Percentiles rank a stretch among this genome's conserved stretches.
phyloP scores from a whole-genome alignment of 352 stramenopile species.

The Globisporangium apiculatum region DNA sequence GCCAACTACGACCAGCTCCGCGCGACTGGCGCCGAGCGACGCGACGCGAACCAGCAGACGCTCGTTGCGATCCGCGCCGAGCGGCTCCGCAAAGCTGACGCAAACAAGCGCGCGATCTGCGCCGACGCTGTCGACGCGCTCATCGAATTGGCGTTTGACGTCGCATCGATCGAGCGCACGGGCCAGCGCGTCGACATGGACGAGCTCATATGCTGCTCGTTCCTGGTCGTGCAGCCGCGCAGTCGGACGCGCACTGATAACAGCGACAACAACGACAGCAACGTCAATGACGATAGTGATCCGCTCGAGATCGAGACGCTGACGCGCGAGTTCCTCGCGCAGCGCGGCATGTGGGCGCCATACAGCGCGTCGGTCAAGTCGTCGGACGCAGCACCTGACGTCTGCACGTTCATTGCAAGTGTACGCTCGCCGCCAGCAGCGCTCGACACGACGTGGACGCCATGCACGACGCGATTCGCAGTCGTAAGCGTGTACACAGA shows the following conservation, averaged over 20 bases:
- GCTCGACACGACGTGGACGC: conserved; percentile 13
- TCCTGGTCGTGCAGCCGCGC: conserved; percentile 7
- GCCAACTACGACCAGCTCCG: conserved; percentile 38
- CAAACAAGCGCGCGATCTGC: conserved; percentile 17
- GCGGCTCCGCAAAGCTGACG: conserved; percentile 16
- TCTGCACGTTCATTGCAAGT: conserved; percentile 3
- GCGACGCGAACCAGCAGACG: conserved; percentile 26
- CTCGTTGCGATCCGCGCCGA: conserved; percentile 24
- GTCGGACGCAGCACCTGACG: background rate
- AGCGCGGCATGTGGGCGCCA: conserved; percentile 17
- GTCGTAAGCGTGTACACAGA: conserved; percentile 26
- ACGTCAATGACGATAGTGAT: background rate
- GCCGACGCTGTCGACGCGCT: conserved; percentile 24
- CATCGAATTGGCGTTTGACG: conserved; percentile 20
- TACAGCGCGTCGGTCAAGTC: background rate
- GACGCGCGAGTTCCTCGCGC: conserved; percentile 18
- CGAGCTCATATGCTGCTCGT: conserved; percentile 16
- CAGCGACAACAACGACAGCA: conserved; percentile 11
- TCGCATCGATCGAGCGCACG: conserved; percentile 8
- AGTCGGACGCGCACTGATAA: background rate
- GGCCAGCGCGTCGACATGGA: conserved; percentile 10
- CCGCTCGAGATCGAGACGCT: conserved; percentile 18
- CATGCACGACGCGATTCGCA: conserved; percentile 3
- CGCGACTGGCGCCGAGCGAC: conserved; percentile 22
- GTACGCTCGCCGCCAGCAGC: background rate